Conservation (phyloP, 495 filamentous ascomycete genomes). For the Penicillium fimorum region DNA sequence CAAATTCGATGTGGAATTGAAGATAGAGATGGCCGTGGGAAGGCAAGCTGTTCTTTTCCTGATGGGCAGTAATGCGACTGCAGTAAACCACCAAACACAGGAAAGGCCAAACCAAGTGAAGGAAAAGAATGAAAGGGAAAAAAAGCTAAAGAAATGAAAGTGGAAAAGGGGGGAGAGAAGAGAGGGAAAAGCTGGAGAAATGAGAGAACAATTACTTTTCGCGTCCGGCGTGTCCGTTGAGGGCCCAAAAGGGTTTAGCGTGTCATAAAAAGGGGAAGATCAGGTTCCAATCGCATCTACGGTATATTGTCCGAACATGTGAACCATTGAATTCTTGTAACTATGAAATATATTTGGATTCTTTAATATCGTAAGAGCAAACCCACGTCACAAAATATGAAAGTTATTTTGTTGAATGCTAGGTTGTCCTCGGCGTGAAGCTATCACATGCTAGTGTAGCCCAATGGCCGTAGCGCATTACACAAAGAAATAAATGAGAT, state of each 20-base stretch:
- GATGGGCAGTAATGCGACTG: constrained; percentile 4
- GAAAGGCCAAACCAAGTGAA: constrained; percentile 13
- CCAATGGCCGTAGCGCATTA: neutral
- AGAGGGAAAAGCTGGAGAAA: constrained; percentile 26
- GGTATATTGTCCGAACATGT: neutral
- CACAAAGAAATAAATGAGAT: neutral
- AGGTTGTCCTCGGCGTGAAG: neutral
- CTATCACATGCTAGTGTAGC: constrained; percentile 7
- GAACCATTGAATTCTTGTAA: neutral
- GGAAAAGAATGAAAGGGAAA: constrained; percentile 7
- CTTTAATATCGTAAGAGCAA: neutral
- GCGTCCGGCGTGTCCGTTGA: constrained; percentile 35
- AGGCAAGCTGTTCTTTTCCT: constrained; percentile 6
- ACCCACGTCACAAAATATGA: neutral
- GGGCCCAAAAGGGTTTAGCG: constrained; percentile 32
- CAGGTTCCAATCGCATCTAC: constrained; percentile 16
- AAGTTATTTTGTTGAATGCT: neutral
- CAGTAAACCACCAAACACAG: neutral
- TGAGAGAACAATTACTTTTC: constrained; percentile 27
- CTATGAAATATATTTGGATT: neutral
- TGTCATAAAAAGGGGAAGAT: constrained; percentile 32
- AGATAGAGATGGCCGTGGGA: constrained; percentile 1
- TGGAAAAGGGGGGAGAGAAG: constrained; percentile 24
- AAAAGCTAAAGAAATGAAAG: constrained; percentile 24
- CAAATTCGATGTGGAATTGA: neutral